phyloP scores from a whole-genome alignment of 345 rosid genomes.

The Garcia nutans region DNA sequence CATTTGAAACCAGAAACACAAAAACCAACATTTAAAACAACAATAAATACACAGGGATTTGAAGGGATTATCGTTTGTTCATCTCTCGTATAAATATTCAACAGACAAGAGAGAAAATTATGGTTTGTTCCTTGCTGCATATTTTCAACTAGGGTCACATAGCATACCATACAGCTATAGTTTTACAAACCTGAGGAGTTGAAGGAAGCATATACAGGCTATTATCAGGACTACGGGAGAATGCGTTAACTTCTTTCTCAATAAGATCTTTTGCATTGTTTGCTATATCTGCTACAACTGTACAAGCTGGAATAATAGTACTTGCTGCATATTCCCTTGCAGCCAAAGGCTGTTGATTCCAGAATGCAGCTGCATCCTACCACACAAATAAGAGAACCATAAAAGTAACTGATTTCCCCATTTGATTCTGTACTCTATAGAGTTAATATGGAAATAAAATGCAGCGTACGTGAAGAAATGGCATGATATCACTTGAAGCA shows the following conservation, averaged over 20 bases:
- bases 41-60: background rate
- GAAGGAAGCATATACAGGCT: conserved; percentile 89
- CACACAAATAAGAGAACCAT: conserved; percentile 13
- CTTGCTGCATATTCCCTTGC: conserved; percentile 84
- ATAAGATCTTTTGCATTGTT: conserved; percentile 74
- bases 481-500: background rate
- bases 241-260: conserved; percentile 79
- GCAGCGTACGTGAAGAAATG: background rate
- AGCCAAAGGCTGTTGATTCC: conserved; percentile 87
- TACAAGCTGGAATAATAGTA: conserved; percentile 81
- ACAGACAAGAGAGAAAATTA: background rate
- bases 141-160: background rate
- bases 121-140: background rate
- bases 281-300: conserved; percentile 64
- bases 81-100: background rate
- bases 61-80: background rate
- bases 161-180: background rate
- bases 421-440: background rate
- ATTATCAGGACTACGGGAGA: conserved; percentile 83
- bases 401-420: background rate
- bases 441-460: background rate
- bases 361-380: conserved; percentile 81
- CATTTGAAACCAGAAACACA: conserved; percentile 8
- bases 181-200: conserved; percentile 75
- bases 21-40: background rate